phyloP scores from a whole-genome alignment of 352 stramenopile species.

The Globisporangium echinulatum region DNA sequence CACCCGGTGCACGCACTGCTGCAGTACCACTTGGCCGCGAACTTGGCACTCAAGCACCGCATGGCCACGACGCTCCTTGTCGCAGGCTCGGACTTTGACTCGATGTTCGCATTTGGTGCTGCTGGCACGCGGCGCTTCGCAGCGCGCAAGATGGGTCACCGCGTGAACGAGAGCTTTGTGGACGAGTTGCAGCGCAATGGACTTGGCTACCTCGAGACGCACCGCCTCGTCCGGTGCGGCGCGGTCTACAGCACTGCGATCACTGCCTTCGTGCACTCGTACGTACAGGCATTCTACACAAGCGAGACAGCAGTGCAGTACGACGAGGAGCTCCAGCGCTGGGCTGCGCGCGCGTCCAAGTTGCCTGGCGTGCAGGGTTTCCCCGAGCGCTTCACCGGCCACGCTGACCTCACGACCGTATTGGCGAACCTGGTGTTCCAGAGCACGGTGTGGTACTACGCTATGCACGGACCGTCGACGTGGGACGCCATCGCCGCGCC shows the following conservation, averaged over 20 bases:
- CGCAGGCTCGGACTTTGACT: conserved; percentile 22
- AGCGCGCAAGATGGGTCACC: conserved; percentile 1
- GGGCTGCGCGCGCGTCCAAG: conserved; percentile 19
- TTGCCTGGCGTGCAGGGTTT: conserved; percentile 29
- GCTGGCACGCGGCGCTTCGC: conserved; percentile 25
- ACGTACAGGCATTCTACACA: conserved; percentile 30
- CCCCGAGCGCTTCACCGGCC: conserved; percentile 14
- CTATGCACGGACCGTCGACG: conserved; percentile 33
- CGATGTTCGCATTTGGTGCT: conserved; percentile 28
- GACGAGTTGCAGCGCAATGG: conserved; percentile 18
- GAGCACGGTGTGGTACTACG: conserved; percentile 32
- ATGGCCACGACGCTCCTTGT: conserved; percentile 20
- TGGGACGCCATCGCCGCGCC: conserved; percentile 32
- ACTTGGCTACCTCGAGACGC: conserved; percentile 13
- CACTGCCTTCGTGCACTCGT: conserved; percentile 30
- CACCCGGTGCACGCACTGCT: conserved; percentile 36
- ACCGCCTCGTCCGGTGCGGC: conserved; percentile 21
- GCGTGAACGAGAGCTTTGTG: conserved; percentile 19
- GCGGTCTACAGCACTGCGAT: conserved; percentile 24
- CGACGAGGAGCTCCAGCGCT: conserved; percentile 42
- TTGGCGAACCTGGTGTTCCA: conserved; percentile 36
- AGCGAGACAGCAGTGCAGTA: conserved; percentile 13
- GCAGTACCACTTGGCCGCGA: conserved; percentile 26
- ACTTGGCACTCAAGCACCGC: conserved; percentile 35
- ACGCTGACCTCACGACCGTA: conserved; percentile 15